phyloP scores from a whole-genome alignment of 2,329 filamentous ascomycete species.

The Bisporella sp. region DNA sequence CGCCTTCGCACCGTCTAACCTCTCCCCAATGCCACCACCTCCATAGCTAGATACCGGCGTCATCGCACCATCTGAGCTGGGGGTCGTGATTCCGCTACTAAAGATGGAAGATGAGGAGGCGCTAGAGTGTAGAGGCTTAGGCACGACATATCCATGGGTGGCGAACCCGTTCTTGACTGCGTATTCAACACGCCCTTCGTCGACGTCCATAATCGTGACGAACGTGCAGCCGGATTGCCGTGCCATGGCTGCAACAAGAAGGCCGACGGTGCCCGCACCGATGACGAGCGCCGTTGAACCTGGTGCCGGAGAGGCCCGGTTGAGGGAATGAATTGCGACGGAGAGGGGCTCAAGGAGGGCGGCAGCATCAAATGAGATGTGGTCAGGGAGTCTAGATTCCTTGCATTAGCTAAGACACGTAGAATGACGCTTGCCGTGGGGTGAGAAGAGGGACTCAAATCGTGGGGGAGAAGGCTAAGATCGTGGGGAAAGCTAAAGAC shows the following conservation, averaged over 20 bases:
- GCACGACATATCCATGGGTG: constrained; percentile 50
- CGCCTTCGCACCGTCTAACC: constrained; percentile 43
- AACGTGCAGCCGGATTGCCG: constrained; percentile 51
- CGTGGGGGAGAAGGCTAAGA: too few relatives aligned
- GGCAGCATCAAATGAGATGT: constrained; percentile 51
- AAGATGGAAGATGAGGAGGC: constrained; percentile 37
- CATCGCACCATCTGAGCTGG: constrained; percentile 28
- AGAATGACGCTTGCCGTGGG: too few relatives aligned
- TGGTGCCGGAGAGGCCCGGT: constrained; percentile 43
- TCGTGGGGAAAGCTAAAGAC: not conserved
- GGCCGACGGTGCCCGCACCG: constrained; percentile 57
- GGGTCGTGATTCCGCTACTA: constrained; percentile 41
- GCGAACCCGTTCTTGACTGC: constrained; percentile 52
- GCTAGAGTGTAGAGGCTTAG: constrained; percentile 35
- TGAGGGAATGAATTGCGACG: constrained; percentile 55
- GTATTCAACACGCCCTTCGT: constrained; percentile 52
- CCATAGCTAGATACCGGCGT: constrained; percentile 34
- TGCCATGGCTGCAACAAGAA: constrained; percentile 57
- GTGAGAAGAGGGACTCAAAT: too few relatives aligned
- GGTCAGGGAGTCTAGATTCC: constrained; percentile 45
- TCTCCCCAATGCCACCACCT: constrained; percentile 29
- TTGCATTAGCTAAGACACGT: not conserved
- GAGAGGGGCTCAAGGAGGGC: constrained; percentile 56
- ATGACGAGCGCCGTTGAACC: constrained; percentile 54
- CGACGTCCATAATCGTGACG: constrained; percentile 55